Percentiles rank a stretch among this genome's conserved stretches.
These are phyloP conservation scores for Puccinellia tenuiflora DNA, from an alignment of 176 grass and related monocot species.

Conservation along the genomic window DNA sequence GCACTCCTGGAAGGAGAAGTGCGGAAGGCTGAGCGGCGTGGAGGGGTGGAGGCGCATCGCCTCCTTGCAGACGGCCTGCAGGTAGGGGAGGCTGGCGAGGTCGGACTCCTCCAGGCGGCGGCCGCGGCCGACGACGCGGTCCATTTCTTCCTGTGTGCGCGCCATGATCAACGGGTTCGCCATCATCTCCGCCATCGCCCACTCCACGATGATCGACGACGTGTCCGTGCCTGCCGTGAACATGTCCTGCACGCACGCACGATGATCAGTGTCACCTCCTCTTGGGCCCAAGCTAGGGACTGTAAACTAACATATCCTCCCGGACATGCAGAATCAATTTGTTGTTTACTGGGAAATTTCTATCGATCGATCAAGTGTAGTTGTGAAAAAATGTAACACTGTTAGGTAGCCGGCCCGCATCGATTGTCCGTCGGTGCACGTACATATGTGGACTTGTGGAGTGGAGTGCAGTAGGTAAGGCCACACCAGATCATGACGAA, in stretches of 20 bases:
- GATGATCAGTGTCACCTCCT: too few relatives aligned
- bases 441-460: neutral
- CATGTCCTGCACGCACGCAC: constrained; percentile 46
- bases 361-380: neutral
- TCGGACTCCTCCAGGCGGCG: constrained; percentile 58
- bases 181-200: constrained; percentile 72
- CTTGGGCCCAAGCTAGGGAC: too few relatives aligned
- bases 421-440: too few relatives aligned
- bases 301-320: neutral
- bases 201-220: constrained; percentile 82
- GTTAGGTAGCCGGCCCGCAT: neutral
- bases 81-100: constrained; percentile 49
- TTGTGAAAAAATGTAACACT: neutral
- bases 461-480: neutral
- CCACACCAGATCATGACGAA: neutral
- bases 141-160: constrained; percentile 55
- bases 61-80: constrained; percentile 76
- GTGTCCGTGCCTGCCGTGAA: constrained; percentile 95
- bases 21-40: constrained; percentile 69
- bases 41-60: constrained; percentile 72
- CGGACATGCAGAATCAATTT: neutral
- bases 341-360: neutral
- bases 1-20: constrained; percentile 72
- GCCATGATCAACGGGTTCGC: constrained; percentile 44
- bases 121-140: constrained; percentile 46